phyloP scores from a whole-genome alignment of 768 basidiomycete genomes.

The Mycena epipterygia region DNA sequence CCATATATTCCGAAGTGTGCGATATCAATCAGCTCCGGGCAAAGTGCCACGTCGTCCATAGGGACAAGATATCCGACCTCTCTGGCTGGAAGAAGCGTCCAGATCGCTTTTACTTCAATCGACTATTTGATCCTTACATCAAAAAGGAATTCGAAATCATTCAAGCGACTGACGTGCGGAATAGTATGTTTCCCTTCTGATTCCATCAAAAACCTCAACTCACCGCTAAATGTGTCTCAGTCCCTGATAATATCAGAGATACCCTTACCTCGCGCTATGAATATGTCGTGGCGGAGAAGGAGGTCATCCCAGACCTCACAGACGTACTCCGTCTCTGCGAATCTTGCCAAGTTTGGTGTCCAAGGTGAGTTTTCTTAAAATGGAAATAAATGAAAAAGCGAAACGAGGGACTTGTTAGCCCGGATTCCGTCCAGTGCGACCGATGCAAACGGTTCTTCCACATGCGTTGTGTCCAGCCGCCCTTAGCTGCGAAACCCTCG shows the following conservation, averaged over 20 bases:
- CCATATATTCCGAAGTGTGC: slow-evolving; percentile 96
- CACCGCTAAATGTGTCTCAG: slow-evolving; percentile 55
- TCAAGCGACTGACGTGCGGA: slow-evolving; percentile 86
- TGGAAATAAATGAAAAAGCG: slow-evolving; percentile 7
- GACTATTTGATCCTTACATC: slow-evolving; percentile 97
- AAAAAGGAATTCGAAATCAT: slow-evolving; percentile 99
- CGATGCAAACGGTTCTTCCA: slow-evolving; percentile 95
- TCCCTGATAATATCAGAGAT: slow-evolving; percentile 85
- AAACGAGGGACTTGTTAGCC: slow-evolving; percentile 57
- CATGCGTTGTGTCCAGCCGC: slow-evolving; percentile 94
- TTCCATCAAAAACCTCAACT: slow-evolving; percentile 36
- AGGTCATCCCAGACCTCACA: slow-evolving; percentile 91
- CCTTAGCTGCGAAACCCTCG: slow-evolving; percentile 90
- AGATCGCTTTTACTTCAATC: slow-evolving; percentile 96
- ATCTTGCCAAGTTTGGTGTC: slow-evolving; percentile 90
- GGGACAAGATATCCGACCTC: slow-evolving; percentile 95
- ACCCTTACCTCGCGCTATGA: slow-evolving; percentile 88
- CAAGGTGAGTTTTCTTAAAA: slow-evolving; percentile 69
- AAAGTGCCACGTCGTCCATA: slow-evolving; percentile 93
- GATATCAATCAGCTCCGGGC: slow-evolving; percentile 94
- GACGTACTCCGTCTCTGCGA: slow-evolving; percentile 89
- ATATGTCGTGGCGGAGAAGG: slow-evolving; percentile 95
- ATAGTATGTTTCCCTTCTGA: slow-evolving; percentile 70
- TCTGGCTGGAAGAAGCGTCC: slow-evolving; percentile 94
- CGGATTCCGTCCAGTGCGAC: slow-evolving; percentile 91